Evolutionary conservation across 2,329 filamentous ascomycete species (phyloP).

Genomic region (Teratosphaeria nubilosa): DNA sequence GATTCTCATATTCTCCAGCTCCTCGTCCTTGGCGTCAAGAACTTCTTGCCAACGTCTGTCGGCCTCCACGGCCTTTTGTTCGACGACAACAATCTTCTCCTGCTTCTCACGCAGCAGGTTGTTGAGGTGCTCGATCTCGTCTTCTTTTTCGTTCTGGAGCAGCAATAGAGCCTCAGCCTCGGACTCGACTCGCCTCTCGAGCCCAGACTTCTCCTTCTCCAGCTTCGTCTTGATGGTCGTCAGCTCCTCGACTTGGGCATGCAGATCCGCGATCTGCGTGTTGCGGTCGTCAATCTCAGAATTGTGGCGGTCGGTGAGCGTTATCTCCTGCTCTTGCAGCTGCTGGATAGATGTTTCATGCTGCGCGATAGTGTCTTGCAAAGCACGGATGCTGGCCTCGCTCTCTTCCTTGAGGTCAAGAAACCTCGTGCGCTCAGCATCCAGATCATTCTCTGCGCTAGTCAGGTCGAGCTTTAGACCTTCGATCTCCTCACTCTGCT

Average conservation of each 20-base stretch:
- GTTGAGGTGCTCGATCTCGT: constrained; percentile 23
- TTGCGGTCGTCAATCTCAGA: constrained; percentile 25
- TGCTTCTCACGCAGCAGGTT: constrained; percentile 24
- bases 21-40: constrained; percentile 27
- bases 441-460: constrained; percentile 12
- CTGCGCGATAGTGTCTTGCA: constrained; percentile 14
- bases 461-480: constrained; percentile 17
- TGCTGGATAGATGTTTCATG: constrained; percentile 16
- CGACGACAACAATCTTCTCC: constrained; percentile 22
- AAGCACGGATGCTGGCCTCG: constrained; percentile 15
- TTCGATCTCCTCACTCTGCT: constrained; percentile 17
- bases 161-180: constrained; percentile 28
- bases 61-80: constrained; percentile 24
- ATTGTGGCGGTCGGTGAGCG: constrained; percentile 17
- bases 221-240: constrained; percentile 14
- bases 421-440: constrained; percentile 8
- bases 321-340: constrained; percentile 16
- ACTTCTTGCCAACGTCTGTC: constrained; percentile 33
- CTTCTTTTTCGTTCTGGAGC: constrained; percentile 22
- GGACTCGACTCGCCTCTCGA: constrained; percentile 26
- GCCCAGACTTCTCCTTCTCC: constrained; percentile 17
- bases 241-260: constrained; percentile 14
- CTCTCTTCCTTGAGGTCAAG: constrained; percentile 15
- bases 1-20: constrained; percentile 24
- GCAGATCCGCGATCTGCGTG: constrained; percentile 20